Base-by-base conservation (phyloP, 2,329 filamentous ascomycete genomes). In the Verticillium longisporum region DNA sequence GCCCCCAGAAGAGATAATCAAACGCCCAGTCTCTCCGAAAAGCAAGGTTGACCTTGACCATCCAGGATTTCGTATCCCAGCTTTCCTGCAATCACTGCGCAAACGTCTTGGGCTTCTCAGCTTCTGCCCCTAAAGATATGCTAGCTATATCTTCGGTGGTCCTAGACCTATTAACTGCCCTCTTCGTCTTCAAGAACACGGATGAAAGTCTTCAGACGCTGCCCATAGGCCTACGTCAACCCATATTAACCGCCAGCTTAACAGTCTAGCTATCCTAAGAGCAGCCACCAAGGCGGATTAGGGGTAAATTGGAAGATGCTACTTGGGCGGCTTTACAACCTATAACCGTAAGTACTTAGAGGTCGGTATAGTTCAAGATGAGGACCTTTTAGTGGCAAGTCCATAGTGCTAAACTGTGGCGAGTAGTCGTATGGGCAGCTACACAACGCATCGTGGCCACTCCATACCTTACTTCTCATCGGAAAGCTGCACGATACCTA, bases 291-390 rank as follows among this genome's bases (percentile, higher is more conserved):
- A 0, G 75, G 75, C 2, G 73, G 71, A 56, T 73, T 70, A 56
- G 70, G 67, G 9, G 54, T 58, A 55, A 75, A 77, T 50, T 76
- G 69, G 15, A 21, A 21, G 18, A 21, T 21, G 67, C 74, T 1
- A 62, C 68, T 61, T 77, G 76, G 0, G 72, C 63, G 60, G 74
- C 75, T 65, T 79, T 77, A 74, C 74, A 79, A 62, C 78, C 75
- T 4, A 80, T 73, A 0, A 75, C 69, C 3, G 67, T 73, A 9
- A 70, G 65, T 1, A 78, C 61, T 0, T 66, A 57, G 4, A 71
- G 59, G 4, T 69, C 58, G 5, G 69, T 60, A 21, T 72, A 66
- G 2, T 75, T 6, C 2, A 78, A 66, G 31, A 75, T 62, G 2
- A 69, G 68, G 41, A 73, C 67, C 13, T 70, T 69, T 32, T n/a